Base-by-base conservation (phyloP, 2,329 filamentous ascomycete species). In the Neospermospora avenae region DNA sequence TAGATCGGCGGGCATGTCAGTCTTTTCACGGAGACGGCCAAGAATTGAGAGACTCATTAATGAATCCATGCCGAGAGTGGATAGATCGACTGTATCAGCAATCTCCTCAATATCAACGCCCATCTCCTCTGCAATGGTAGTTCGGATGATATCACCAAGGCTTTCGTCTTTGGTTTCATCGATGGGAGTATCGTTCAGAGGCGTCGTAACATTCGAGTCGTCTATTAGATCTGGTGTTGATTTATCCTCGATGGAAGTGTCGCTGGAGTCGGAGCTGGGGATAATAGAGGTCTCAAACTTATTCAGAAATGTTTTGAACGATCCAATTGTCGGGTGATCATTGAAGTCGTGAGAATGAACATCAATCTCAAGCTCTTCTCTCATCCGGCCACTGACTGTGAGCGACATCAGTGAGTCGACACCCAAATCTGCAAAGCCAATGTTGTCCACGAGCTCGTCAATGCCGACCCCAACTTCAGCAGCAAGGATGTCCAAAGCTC, bases 61-160 rank as follows among this genome's bases (percentile, higher is more conserved):
- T 1, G 81, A 85, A 69, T 85, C 83, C 75, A 85, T 82, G 3
- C 83, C 83, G 13, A 84, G 74, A 2, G 80, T 79, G n/a, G 79
- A 78, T 57, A 85, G 74, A 64, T 84, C 80, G 0, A 80, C 78
- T 0, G 80, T 79, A 22, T 80, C 80, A 3, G 81, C 72, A 31
- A 85, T 77, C 67, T 90, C 86, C 31, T 85, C 83, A 11, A 87
- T 77, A 24, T 86, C 83, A n/a, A 90, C 84, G 59, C 85, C 85
- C 81, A 90, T 89, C 73, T 90, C 87, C 39, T 81, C 78, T n/a
- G 86, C 84, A 63, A 90, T 85, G 58, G 86, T 88, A 57, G 82
- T 80, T 72, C 87, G 84, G 49, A 89, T 80, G 67, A 81, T 72
- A 70, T 78, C 68, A 75, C 80, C 75, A 39, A 82, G 69, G 70